Evolutionary conservation across 176 grass and related monocot species (phyloP), one percentile per base, ranked within the genome.

Genomic region (Ampelocalamus luodianensis): DNA sequence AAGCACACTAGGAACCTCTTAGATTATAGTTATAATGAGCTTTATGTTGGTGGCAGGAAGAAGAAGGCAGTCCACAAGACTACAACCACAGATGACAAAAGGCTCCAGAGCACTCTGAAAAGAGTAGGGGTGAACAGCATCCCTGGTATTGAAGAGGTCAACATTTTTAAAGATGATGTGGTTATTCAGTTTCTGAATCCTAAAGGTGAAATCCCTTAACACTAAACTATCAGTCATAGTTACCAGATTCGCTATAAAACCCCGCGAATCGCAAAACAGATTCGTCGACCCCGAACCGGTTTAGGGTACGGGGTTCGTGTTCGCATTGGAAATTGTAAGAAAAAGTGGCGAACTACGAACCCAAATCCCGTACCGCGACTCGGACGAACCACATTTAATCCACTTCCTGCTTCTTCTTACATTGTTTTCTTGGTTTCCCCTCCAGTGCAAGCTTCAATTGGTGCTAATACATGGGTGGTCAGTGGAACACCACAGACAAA

Each of bases 61-160:
- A 99, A 99, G 91, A 99, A 99, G 88, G 93, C 96, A 83, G 93
- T 96, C 71, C 96, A 99, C 86, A 99, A 99, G 91, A 92, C 96
- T 71, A 93, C 96, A 77, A 95, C 96, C 26, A 99, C 93, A 45
- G 96, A 99, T 83, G 96, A 99, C 86, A 99, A 99, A 83, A 92
- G 96, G 59, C 96, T 99, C 63, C 96, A 99, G 84, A 99, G 89
- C 83, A 99, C 96, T 68, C 84, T 99, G 79, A 99, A 99, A 92
- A 91, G 96, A 82, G 83, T 99, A 64, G 93, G 96, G 42, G 96
- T 99, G 65, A 99, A 91, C 55, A 77, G 81, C 65, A 99, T 99
- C 32, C 93, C 91, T 83, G 96, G 89, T 72, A 99, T 99, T 72
- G 96, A 99, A 89, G 96, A 99, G 86, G 96, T 99, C 51, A 99